Conservation (phyloP, 2,329 filamentous ascomycete genomes). For the Trichophyton benhamiae region DNA sequence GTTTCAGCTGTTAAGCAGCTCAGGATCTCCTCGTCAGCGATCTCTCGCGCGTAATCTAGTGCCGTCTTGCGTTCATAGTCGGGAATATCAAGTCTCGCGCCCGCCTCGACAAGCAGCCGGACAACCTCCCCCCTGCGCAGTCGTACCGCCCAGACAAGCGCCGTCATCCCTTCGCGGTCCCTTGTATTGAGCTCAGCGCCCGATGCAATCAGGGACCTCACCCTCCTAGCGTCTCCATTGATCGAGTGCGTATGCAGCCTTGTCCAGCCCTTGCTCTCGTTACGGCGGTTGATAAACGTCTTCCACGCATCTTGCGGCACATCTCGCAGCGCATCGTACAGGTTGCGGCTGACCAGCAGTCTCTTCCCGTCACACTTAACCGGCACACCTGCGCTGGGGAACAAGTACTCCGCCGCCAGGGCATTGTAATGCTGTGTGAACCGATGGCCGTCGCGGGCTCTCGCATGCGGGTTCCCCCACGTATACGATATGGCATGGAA, state of each 20-base stretch:
- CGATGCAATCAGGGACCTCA: background rate
- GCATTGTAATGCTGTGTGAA: slow-evolving; percentile 5
- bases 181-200: background rate
- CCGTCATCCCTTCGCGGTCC: background rate
- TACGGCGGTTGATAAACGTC: slow-evolving; percentile 2
- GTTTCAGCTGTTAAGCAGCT: background rate
- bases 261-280: background rate
- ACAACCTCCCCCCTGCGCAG: background rate
- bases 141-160: background rate
- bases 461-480: slow-evolving; percentile 10
- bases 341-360: slow-evolving; percentile 6
- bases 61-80: background rate
- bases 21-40: background rate
- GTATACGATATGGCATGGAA: slow-evolving; percentile 12
- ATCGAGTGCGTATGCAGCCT: background rate
- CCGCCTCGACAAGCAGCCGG: background rate
- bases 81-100: background rate
- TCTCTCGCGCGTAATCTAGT: background rate
- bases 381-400: background rate
- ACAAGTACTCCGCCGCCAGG: slow-evolving; percentile 4
- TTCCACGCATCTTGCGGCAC: slow-evolving; percentile 8
- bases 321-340: slow-evolving; percentile 6
- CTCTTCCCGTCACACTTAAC: slow-evolving; percentile 6
- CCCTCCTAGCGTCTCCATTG: background rate
- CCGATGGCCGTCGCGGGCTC: background rate